These are phyloP conservation scores for Citrus glauca DNA, from an alignment of 345 rosid genomes.

Conservation along the genomic window DNA sequence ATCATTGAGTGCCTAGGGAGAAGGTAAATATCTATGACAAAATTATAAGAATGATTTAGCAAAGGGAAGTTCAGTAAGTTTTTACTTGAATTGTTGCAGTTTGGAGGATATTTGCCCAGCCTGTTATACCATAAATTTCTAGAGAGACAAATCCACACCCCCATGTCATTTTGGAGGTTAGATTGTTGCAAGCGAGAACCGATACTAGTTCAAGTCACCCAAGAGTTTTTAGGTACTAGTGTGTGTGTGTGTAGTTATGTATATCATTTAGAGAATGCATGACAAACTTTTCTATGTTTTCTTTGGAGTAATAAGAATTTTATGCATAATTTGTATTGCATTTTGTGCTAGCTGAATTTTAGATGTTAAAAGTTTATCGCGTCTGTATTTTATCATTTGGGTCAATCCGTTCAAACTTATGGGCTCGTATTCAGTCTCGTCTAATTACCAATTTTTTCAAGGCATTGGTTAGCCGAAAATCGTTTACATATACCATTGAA, in stretches of 20 bases:
- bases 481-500: no score
- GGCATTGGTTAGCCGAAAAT: no score
- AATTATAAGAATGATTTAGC: not conserved
- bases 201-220: not conserved
- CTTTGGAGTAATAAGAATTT: no score
- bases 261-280: no score
- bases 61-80: not conserved
- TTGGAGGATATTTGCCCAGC: constrained; percentile 69
- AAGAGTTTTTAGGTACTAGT: not conserved
- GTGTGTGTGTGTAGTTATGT: not conserved
- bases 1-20: constrained; percentile 70
- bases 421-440: no score
- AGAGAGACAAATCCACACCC: not conserved
- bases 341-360: no score
- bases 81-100: constrained; percentile 28
- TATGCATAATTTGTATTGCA: no score
- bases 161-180: not conserved
- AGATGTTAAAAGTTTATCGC: no score
- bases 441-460: no score
- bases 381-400: no score
- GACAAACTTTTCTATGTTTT: no score
- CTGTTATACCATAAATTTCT: constrained; percentile 9
- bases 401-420: no score
- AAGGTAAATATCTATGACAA: constrained; percentile 38
- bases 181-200: not conserved